Percentiles rank a stretch among this genome's conserved stretches.
phyloP scores from a whole-genome alignment of 1,284 basidiomycete species.

The Ceratobasidium sp. region DNA sequence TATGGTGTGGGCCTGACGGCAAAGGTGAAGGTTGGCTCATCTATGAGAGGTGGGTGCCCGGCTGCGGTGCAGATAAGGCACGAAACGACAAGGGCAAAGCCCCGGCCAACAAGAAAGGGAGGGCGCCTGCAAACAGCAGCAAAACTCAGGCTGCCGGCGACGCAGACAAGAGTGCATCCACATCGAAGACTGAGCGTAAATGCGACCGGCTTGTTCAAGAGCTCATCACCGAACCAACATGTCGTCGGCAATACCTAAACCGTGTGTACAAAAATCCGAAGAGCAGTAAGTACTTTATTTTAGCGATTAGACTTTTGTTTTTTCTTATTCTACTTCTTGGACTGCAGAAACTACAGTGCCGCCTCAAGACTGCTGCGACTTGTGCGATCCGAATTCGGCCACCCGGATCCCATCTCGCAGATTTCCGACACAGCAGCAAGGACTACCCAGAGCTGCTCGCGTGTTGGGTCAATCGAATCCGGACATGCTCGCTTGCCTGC shows the following conservation, averaged over 20 bases:
- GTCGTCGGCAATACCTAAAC: constrained; percentile 1
- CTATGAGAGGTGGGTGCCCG: background rate
- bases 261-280: background rate
- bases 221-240: background rate
- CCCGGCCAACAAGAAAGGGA: background rate
- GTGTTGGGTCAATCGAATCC: constrained; percentile 12
- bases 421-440: constrained; percentile 11
- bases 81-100: background rate
- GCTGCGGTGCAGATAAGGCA: background rate
- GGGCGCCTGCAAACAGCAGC: background rate
- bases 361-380: constrained; percentile 14
- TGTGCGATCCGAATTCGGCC: background rate
- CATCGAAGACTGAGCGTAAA: background rate
- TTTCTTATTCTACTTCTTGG: background rate
- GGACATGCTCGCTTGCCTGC: constrained; percentile 12
- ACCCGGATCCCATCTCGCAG: background rate
- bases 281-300: constrained; percentile 6
- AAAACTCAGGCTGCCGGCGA: too few species aligned
- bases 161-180: too few species aligned
- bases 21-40: constrained; percentile 18
- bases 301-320: background rate
- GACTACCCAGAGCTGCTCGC: constrained; percentile 2
- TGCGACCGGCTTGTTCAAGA: background rate
- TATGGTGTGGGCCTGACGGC: background rate
- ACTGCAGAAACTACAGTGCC: background rate